phyloP scores from a whole-genome alignment of 495 filamentous ascomycete genomes.

The Tricharina praecox region DNA sequence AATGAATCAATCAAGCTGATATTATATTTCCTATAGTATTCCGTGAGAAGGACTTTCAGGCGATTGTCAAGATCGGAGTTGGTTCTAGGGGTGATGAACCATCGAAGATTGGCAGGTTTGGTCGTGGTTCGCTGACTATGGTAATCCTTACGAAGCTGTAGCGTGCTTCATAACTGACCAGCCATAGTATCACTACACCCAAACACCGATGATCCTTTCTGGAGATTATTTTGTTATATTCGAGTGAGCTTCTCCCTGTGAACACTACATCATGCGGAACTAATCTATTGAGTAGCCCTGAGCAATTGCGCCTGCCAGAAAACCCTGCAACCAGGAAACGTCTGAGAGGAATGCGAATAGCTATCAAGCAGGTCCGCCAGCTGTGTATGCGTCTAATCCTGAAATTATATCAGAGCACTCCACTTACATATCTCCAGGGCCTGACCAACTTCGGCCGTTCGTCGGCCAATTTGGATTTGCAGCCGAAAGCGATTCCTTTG shows the following conservation, averaged over 20 bases:
- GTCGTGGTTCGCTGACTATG: slow-evolving; percentile 31
- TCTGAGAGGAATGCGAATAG: slow-evolving; percentile 16
- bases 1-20: too few species aligned
- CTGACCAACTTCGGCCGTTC: slow-evolving; percentile 31
- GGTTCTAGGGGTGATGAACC: slow-evolving; percentile 28
- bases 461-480: slow-evolving; percentile 27
- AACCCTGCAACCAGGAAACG: slow-evolving; percentile 19
- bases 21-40: too few species aligned
- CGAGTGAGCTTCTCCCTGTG: slow-evolving; percentile 20
- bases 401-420: too few species aligned
- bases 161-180: not conserved
- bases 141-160: not conserved
- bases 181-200: slow-evolving; percentile 33
- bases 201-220: slow-evolving; percentile 31
- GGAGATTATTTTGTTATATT: slow-evolving; percentile 29
- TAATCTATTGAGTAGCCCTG: slow-evolving; percentile 20
- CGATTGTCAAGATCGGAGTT: slow-evolving; percentile 30
- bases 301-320: slow-evolving; percentile 24
- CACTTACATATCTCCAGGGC: slow-evolving; percentile 1
- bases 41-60: slow-evolving; percentile 27
- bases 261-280: not conserved
- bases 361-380: slow-evolving; percentile 15
- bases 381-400: slow-evolving; percentile 17
- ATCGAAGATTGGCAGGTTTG: slow-evolving; percentile 30
- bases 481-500: slow-evolving; percentile 18